Conservation (phyloP, 2,329 filamentous ascomycete species). For the Alternaria arborescens region DNA sequence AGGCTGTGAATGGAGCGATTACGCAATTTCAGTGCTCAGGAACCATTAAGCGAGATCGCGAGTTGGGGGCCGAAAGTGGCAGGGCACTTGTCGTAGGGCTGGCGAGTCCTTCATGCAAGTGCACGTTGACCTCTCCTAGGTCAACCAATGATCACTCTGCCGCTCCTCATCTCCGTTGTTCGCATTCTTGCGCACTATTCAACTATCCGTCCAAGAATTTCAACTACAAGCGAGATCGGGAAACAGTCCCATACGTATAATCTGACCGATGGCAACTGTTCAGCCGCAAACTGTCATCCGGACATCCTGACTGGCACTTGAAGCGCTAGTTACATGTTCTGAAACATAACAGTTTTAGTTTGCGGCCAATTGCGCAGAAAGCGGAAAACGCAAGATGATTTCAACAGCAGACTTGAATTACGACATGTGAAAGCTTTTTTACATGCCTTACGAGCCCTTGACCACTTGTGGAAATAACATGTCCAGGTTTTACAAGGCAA, state of each 20-base stretch:
- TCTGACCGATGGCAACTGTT: neutral
- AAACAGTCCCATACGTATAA: too few species aligned
- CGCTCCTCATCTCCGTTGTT: neutral
- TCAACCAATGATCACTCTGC: neutral
- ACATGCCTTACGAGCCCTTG: neutral
- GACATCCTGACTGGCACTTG: neutral
- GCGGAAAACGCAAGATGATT: too few species aligned
- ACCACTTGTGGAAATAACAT: neutral
- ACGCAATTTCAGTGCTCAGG: neutral
- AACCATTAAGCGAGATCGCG: neutral
- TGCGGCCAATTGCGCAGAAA: accelerated
- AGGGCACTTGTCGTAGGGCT: neutral
- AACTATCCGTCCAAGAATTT: neutral
- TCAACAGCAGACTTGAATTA: too few species aligned
- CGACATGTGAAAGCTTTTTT: neutral
- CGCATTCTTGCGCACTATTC: neutral
- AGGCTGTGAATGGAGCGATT: neutral
- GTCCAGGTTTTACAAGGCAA: neutral
- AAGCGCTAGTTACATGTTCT: neutral
- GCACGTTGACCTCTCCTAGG: neutral
- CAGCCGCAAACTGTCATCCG: neutral
- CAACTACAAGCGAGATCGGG: too few species aligned
- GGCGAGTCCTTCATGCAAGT: neutral
- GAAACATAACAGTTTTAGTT: accelerated
- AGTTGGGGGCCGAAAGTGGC: neutral